Percentiles rank a stretch among this genome's conserved stretches.
Conservation (phyloP, 805 yeast genomes). For the Candida ulmi region DNA sequence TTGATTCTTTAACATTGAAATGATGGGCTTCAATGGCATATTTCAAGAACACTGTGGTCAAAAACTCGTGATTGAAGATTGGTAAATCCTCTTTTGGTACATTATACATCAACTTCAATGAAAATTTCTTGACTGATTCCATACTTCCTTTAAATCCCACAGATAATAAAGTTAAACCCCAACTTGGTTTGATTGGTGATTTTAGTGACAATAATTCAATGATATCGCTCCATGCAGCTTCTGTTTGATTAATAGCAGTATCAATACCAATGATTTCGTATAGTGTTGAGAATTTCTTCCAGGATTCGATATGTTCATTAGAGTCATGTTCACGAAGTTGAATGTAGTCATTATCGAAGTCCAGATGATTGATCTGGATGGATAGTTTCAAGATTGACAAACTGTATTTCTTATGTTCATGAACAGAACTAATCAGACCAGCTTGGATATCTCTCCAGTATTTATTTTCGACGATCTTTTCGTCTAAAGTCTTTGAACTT, state of each 20-base stretch:
- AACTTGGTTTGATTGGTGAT: conserved; percentile 54
- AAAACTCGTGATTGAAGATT: conserved; percentile 39
- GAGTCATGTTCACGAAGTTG: neutral
- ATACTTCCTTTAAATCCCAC: conserved; percentile 72
- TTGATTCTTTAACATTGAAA: conserved; percentile 38
- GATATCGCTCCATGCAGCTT: conserved; percentile 68
- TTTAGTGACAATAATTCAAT: conserved; percentile 41
- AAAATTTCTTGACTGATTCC: conserved; percentile 69
- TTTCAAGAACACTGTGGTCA: conserved; percentile 45
- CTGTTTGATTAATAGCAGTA: conserved; percentile 80
- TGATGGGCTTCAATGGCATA: conserved; percentile 59
- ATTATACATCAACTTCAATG: conserved; percentile 49
- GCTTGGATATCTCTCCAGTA: conserved; percentile 57
- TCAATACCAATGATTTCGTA: conserved; percentile 81
- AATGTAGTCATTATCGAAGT: conserved; percentile 28
- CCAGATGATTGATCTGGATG: conserved; percentile 35
- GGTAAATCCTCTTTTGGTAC: conserved; percentile 41
- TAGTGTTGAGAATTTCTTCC: conserved; percentile 71
- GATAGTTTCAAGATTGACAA: conserved; percentile 62
- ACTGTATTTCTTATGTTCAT: conserved; percentile 66
- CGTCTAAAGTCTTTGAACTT: conserved; percentile 1
- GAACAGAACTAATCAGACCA: conserved; percentile 49
- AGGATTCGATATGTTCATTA: conserved; percentile 37
- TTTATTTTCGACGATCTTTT: conserved; percentile 8
- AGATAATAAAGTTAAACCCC: conserved; percentile 70